Conservation (phyloP, 306 rosid species). For the Quercus ilex region DNA sequence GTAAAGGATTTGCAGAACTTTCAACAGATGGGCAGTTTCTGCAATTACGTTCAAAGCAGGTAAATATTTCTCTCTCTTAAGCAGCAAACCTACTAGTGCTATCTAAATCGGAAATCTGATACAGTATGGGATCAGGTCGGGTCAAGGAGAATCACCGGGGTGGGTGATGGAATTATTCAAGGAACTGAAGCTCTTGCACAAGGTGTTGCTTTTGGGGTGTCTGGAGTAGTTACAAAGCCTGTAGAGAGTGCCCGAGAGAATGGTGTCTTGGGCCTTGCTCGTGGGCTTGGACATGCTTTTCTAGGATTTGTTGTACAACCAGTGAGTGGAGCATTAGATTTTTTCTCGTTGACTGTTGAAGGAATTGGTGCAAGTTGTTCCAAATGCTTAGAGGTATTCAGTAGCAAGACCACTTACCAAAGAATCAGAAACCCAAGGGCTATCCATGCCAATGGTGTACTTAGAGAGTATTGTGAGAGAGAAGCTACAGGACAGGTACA, state of each 20-base stretch:
- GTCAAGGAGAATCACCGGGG: conserved; percentile 95
- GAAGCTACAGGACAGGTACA: conserved; percentile 92
- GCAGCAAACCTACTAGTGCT: neutral
- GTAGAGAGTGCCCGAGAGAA: conserved; percentile 87
- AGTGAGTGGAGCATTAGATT: conserved; percentile 93
- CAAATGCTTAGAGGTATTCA: conserved; percentile 85
- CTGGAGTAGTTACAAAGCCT: conserved; percentile 94
- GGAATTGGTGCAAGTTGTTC: conserved; percentile 98
- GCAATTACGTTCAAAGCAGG: conserved; percentile 96
- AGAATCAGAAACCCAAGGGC: conserved; percentile 91
- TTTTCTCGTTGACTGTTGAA: conserved; percentile 93
- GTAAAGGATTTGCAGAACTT: conserved; percentile 96
- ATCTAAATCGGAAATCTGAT: conserved; percentile 20
- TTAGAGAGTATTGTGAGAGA: conserved; percentile 80
- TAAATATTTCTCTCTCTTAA: conserved; percentile 15
- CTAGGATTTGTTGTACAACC: conserved; percentile 94
- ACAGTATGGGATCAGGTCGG: conserved; percentile 53
- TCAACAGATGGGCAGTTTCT: conserved; percentile 95
- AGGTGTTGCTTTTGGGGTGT: conserved; percentile 94
- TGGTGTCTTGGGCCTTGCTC: conserved; percentile 90
- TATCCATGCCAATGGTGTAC: conserved; percentile 63
- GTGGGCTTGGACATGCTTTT: conserved; percentile 92
- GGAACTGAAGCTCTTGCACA: conserved; percentile 98
- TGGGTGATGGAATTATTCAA: conserved; percentile 90
- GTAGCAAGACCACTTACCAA: conserved; percentile 54